phyloP scores from a whole-genome alignment of 2,329 filamentous ascomycete species.

The Stachybotrys chlorohalonatus region DNA sequence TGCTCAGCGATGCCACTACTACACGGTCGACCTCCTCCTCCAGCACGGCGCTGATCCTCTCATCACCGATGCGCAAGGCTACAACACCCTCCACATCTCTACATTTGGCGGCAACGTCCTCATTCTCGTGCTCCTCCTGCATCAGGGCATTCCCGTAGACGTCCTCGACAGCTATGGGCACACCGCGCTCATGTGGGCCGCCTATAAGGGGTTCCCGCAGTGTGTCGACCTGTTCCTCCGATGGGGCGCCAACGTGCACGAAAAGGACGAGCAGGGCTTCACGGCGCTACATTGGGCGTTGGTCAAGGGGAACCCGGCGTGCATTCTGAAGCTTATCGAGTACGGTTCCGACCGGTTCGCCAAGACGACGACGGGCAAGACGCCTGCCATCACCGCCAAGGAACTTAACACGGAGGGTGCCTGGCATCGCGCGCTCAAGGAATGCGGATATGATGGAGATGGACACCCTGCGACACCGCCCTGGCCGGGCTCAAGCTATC shows the following conservation, averaged over 20 bases:
- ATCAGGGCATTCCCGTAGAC: slow-evolving; percentile 93
- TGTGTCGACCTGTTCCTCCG: slow-evolving; percentile 88
- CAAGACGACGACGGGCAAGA: slow-evolving; percentile 83
- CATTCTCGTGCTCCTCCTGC: slow-evolving; percentile 77
- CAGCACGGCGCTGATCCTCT: slow-evolving; percentile 88
- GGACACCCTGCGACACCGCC: slow-evolving; percentile 61
- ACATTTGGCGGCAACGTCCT: slow-evolving; percentile 96
- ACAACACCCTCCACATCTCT: slow-evolving; percentile 94
- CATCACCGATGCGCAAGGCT: slow-evolving; percentile 87
- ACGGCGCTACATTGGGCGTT: slow-evolving; percentile 94
- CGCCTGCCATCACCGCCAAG: slow-evolving; percentile 71
- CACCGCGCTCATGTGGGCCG: slow-evolving; percentile 96
- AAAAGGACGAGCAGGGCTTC: slow-evolving; percentile 84
- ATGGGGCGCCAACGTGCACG: slow-evolving; percentile 92
- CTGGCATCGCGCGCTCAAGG: slow-evolving; percentile 74
- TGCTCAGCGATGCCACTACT: slow-evolving; percentile 92
- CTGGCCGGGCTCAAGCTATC: slow-evolving; percentile 63
- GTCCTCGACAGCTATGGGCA: slow-evolving; percentile 83
- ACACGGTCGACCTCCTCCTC: slow-evolving; percentile 86
- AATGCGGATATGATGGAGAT: slow-evolving; percentile 75
- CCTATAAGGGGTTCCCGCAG: slow-evolving; percentile 90
- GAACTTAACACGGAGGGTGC: slow-evolving; percentile 81
- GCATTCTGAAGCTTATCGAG: slow-evolving; percentile 89
- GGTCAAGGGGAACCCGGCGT: slow-evolving; percentile 83
- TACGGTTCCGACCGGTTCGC: slow-evolving; percentile 92